Evolutionary conservation across 1,139 yeast species (phyloP), one percentile per base, ranked within the genome.

Genomic region (Oligophagozyma castellii): DNA sequence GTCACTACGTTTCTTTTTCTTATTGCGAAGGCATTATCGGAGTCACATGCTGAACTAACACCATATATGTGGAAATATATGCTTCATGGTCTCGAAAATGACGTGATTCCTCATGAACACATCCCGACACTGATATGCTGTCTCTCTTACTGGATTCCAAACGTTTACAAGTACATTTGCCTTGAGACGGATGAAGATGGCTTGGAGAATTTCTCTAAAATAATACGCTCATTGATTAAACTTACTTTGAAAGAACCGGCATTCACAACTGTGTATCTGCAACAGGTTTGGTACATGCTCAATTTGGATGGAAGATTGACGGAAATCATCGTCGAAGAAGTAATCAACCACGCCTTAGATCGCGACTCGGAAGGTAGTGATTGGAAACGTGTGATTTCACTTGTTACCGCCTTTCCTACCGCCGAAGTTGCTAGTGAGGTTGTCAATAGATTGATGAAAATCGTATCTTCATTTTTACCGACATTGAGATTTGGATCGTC

Each of bases 81-180:
- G 12, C 29, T 51, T 18, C 46, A 44, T 13, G 50, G 48, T 2
- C 31, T 53, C 3, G 40, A 36, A 21, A 42, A 40, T 22, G 35
- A 35, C 15, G 33, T 43, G 6, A 36, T 48, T 12, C 35, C 36
- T 10, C 39, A 35, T 14, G 36, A 35, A 10, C 31, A 40, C 19
- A 35, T 43, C 12, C 49, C 53, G 4, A 38, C 38, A 6, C 34
- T 45, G 2, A 57, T 76, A 3, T 53, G 65, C 36, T 74, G 73
- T 45, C 58, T 74, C n/a, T 63, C 81, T 1, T 84, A 89, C 1
- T 83, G 94, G 93, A 63, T 78, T n/a, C 65, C 66, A 19, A 78
- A 81, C 41, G 59, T 79, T 19, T 69, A 73, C 44, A 62, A 61
- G 16, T 54, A 70, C 39, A 70, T 80, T 8, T 74, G 63, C 43